Percentiles rank a stretch among this genome's conserved stretches.
Conservation (phyloP, 202 grass and related monocot genomes). For the Setaria italica region DNA sequence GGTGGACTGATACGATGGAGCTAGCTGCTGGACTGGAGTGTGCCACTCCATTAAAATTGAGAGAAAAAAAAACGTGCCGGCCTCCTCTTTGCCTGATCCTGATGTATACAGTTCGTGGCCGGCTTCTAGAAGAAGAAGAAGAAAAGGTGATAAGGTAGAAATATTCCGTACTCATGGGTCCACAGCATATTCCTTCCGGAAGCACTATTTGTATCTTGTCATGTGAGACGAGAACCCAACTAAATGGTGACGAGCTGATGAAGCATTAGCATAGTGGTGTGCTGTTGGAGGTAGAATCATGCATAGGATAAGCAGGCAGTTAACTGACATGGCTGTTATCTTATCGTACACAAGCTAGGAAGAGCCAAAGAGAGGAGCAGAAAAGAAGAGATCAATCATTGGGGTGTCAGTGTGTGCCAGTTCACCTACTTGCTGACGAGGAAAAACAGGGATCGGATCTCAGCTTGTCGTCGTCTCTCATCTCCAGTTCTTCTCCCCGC, state of each 20-base stretch:
- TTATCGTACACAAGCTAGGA: neutral
- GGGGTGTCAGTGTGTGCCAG: neutral
- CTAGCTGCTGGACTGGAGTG: neutral
- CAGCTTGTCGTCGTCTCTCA: constrained; percentile 1
- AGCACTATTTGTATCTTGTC: neutral
- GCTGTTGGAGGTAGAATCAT: neutral
- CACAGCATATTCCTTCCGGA: constrained; percentile 14
- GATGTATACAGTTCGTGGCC: neutral
- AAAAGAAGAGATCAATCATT: neutral
- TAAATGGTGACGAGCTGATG: neutral
- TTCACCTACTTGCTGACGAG: constrained; percentile 11
- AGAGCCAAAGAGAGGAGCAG: neutral
- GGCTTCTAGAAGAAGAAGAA: neutral
- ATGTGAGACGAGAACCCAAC: neutral
- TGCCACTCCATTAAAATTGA: neutral
- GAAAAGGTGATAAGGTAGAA: neutral
- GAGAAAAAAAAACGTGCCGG: neutral
- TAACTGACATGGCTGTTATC: neutral
- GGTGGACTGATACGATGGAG: neutral
- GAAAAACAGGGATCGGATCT: neutral
- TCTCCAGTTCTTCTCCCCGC: neutral
- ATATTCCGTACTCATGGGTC: neutral
- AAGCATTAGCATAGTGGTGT: neutral
- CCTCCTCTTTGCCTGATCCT: neutral
- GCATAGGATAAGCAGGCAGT: neutral